Evolutionary conservation across 2,329 filamentous ascomycete genomes (phyloP).

Genomic region (Exophiala sideris): DNA sequence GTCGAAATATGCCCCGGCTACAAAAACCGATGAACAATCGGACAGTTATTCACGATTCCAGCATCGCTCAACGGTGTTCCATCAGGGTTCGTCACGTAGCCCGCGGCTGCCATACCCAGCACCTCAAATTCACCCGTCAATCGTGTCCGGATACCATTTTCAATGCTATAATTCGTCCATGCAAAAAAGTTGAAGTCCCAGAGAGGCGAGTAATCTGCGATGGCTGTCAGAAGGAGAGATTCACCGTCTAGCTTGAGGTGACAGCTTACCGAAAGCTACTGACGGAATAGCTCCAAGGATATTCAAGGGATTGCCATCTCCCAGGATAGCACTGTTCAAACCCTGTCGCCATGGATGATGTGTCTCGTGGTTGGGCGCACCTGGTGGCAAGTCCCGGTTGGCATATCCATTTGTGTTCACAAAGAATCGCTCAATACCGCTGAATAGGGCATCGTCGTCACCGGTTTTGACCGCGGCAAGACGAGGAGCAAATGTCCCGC

Average conservation of each 20-base stretch:
- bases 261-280: background rate
- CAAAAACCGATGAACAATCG: background rate
- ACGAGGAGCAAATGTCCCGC: background rate
- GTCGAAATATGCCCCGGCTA: too few species aligned
- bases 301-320: background rate
- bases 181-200: background rate
- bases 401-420: constrained; percentile 1
- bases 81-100: background rate
- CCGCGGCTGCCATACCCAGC: background rate
- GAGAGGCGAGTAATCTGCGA: background rate
- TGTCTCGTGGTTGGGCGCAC: constrained; percentile 1
- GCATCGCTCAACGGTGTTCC: background rate
- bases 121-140: constrained; percentile 2
- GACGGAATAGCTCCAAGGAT: background rate
- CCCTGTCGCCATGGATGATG: constrained; percentile 1
- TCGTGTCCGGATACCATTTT: background rate
- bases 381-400: background rate
- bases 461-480: background rate
- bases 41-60: background rate
- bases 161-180: constrained; percentile 1
- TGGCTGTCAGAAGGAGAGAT: constrained; percentile 1
- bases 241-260: background rate
- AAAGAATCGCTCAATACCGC: constrained; percentile 1
- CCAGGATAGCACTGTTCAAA: background rate
- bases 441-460: background rate